Base-by-base conservation (phyloP, 2,329 filamentous ascomycete genomes). In the Aspergillus calidoustus region DNA sequence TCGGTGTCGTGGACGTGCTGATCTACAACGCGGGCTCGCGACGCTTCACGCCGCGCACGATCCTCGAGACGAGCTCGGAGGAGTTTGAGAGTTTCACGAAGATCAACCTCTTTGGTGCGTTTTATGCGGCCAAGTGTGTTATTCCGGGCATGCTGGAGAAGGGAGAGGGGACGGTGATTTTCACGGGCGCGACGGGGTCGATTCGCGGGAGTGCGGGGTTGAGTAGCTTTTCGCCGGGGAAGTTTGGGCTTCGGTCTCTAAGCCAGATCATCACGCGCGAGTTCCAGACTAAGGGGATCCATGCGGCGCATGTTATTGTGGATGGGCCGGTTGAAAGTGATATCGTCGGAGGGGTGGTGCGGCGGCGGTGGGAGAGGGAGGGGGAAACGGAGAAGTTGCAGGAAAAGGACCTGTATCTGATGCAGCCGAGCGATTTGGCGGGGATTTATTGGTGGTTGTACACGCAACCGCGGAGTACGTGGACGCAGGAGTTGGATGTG, bases 401-500 rank as follows among this genome's bases (percentile, higher is more conserved):
- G 15, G 62, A 66, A 44, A 64, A 61, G 52, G 62, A 66, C 23
- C 25, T 58, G 23, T 66, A 66, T 64, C 13, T 66, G 17, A 66
- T 66, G 64, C 64, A 66, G 60, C 64, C 64, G 19, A 41, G 23
- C 5, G 62, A 66, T 53, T 51, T 66, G 59, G 64, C 64, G 28
- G 50, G 47, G 56, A 38, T 66, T 19, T 66, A 62, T 51, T 66
- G 64, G 64, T 66, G 50, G 38, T n/a, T 66, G 51, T 62, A 66
- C 56, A 60, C 46, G 2, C 64, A 66, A 44, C 64, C 64, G 5
- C 41, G 62, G 43, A 66, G 64, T 53, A 66, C 64, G 11, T 66
- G 64, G 64, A 66, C 64, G 52, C 64, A 66, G 57, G 64, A 66
- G 62, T 46, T 64, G 64, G 64, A 66, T 55, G 64, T 66, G 9